Evolutionary conservation across 2,329 filamentous ascomycete genomes (phyloP).

Genomic region (Cordyceps tenuipes): DNA sequence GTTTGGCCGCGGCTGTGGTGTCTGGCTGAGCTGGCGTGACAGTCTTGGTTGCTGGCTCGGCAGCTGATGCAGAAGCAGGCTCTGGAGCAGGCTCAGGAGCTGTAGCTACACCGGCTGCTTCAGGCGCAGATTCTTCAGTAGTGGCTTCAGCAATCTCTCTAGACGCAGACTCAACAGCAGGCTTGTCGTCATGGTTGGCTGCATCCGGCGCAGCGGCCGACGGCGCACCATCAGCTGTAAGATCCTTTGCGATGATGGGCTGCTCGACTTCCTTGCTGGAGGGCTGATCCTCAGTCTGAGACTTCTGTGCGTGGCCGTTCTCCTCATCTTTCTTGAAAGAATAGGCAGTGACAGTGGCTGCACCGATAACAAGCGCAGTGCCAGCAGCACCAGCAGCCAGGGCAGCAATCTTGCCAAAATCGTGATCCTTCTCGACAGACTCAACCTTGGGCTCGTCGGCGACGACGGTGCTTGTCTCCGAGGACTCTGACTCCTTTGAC

Average conservation of each 20-base stretch:
- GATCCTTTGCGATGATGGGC: neutral
- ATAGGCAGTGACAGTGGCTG: neutral
- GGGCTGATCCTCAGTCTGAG: neutral
- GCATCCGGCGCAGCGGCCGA: neutral
- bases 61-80: neutral
- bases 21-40: neutral
- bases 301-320: neutral
- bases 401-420: conserved; percentile 1
- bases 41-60: neutral
- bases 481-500: conserved; percentile 8
- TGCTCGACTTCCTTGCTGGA: neutral
- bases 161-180: neutral
- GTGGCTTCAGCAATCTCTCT: neutral
- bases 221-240: neutral
- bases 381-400: neutral
- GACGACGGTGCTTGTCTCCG: conserved; percentile 9
- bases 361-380: neutral
- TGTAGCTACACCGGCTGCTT: neutral
- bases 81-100: neutral
- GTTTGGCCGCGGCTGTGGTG: neutral
- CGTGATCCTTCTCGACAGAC: neutral
- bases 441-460: conserved; percentile 7
- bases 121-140: neutral
- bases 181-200: neutral
- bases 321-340: neutral